These are phyloP conservation scores for Verticillium longisporum DNA, from an alignment of 2,329 filamentous ascomycete species.

Conservation along the genomic window DNA sequence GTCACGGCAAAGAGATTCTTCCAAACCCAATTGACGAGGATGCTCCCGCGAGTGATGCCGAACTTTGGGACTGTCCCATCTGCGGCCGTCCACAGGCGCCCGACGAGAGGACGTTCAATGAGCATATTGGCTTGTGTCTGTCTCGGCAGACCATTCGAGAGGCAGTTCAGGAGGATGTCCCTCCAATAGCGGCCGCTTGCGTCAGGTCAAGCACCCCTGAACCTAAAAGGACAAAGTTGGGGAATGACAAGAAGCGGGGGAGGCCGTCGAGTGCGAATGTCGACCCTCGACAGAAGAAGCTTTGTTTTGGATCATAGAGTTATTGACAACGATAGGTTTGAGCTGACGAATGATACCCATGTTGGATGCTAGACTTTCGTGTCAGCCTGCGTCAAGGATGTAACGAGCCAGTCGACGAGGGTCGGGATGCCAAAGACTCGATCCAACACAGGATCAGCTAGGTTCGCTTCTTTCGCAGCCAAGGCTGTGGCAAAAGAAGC, in stretches of 20 bases:
- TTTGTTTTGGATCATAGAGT: constrained; percentile 38
- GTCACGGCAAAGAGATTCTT: constrained; percentile 45
- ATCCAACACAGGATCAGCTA: too few relatives aligned
- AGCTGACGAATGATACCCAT: constrained; percentile 5
- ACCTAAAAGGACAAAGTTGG: constrained; percentile 25
- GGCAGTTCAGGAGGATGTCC: constrained; percentile 54
- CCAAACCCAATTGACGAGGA: constrained; percentile 32
- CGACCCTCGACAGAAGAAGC: constrained; percentile 44
- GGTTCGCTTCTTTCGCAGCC: too few relatives aligned
- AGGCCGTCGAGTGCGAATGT: constrained; percentile 16
- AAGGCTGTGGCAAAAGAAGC: too few relatives aligned
- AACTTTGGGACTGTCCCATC: constrained; percentile 76
- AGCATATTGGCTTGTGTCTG: constrained; percentile 87
- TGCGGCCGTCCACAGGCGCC: constrained; percentile 70
- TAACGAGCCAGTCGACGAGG: not conserved
- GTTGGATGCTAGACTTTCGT: not conserved
- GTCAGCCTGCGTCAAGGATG: not conserved
- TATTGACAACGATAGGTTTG: not conserved
- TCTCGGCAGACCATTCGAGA: constrained; percentile 82
- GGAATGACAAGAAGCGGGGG: constrained; percentile 29
- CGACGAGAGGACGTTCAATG: constrained; percentile 74
- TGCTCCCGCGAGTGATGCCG: constrained; percentile 31
- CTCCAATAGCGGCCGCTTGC: constrained; percentile 6
- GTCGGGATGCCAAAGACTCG: too few relatives aligned
- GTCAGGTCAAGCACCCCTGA: constrained; percentile 22